phyloP scores from a whole-genome alignment of 495 filamentous ascomycete genomes.

The Sphaerosporella brunnea region DNA sequence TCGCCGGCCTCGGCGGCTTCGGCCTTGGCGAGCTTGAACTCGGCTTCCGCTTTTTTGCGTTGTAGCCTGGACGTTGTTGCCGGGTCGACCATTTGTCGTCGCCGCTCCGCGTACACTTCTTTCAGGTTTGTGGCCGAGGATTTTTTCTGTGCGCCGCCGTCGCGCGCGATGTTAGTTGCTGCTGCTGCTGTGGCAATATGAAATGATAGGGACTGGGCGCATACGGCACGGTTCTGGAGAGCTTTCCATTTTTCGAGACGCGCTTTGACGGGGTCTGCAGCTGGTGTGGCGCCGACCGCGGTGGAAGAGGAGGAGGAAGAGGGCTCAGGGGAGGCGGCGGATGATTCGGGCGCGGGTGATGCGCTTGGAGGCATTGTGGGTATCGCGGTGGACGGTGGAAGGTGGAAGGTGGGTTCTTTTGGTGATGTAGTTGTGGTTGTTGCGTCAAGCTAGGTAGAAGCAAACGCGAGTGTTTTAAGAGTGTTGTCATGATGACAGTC shows the following conservation, averaged over 20 bases:
- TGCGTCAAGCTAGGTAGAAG: too few species aligned
- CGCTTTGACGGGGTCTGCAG: slow-evolving; percentile 33
- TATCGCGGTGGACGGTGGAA: too few species aligned
- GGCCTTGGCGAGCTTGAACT: slow-evolving; percentile 83
- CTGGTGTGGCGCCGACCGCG: too few species aligned
- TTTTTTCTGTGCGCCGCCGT: slow-evolving; percentile 37
- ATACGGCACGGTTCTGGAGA: slow-evolving; percentile 63
- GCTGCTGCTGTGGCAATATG: neutral
- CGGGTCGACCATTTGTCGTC: slow-evolving; percentile 64
- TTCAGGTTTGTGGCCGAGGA: slow-evolving; percentile 62
- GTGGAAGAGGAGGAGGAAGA: too few species aligned
- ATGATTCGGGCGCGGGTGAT: slow-evolving; percentile 1
- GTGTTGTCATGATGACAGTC: too few species aligned
- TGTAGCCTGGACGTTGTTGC: slow-evolving; percentile 49
- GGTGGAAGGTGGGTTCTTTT: too few species aligned
- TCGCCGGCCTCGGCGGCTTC: slow-evolving; percentile 68
- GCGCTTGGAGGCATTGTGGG: too few species aligned
- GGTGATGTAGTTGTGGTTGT: too few species aligned
- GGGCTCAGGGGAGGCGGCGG: too few species aligned
- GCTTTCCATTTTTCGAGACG: slow-evolving; percentile 61
- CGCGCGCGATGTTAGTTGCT: slow-evolving; percentile 24
- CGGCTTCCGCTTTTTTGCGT: slow-evolving; percentile 67
- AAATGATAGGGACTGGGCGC: slow-evolving; percentile 8
- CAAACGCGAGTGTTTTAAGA: too few species aligned
- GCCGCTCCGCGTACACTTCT: slow-evolving; percentile 66